Conservation (phyloP, 1,139 yeast species). For the Zygosaccharomyces sapae region DNA sequence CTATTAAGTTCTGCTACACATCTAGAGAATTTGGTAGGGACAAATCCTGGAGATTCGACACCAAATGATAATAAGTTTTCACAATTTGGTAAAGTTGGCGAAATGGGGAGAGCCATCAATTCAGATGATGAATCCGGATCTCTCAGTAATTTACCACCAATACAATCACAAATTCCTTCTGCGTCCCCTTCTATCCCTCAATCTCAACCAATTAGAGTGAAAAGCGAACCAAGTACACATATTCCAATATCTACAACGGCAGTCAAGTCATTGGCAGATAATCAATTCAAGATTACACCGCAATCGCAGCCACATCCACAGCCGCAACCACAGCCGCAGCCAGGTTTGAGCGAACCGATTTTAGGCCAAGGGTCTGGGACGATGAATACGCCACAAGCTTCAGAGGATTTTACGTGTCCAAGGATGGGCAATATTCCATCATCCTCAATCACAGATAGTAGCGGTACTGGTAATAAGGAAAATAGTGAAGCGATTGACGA, state of each 20-base stretch:
- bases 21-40: constrained; percentile 43
- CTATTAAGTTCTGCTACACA: constrained; percentile 42
- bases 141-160: background rate
- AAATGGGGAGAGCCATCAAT: constrained; percentile 16
- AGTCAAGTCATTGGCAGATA: background rate
- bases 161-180: too few species aligned
- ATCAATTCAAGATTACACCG: background rate
- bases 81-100: constrained; percentile 42
- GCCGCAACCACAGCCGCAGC: background rate
- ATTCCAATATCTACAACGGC: background rate
- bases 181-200: background rate
- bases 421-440: background rate
- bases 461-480: background rate
- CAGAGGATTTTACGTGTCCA: background rate
- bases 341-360: background rate
- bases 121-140: constrained; percentile 1
- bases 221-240: background rate
- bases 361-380: background rate
- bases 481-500: constrained; percentile 18
- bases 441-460: background rate
- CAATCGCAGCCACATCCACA: background rate
- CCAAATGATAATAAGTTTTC: constrained; percentile 49
- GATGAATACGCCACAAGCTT: background rate
- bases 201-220: background rate
- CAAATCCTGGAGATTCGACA: constrained; percentile 54